Conservation (phyloP, 192 early-diverging fungal species). For the Thoreauomyces humboldtii region DNA sequence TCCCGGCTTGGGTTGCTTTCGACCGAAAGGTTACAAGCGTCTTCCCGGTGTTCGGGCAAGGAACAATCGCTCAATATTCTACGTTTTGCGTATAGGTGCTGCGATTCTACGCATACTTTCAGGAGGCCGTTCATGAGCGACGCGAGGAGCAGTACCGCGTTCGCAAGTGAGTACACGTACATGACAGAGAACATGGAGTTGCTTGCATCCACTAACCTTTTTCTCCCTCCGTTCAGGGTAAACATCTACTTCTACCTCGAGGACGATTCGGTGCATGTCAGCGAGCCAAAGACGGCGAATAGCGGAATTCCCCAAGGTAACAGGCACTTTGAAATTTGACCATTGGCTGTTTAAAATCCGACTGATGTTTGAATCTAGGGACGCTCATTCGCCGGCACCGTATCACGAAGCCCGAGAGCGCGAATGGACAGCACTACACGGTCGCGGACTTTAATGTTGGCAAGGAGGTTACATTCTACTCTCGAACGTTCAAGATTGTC, state of each 20-base stretch:
- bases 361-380: no score
- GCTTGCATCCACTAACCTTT: no score
- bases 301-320: constrained; percentile 62
- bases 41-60: no score
- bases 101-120: constrained; percentile 63
- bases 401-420: constrained; percentile 41
- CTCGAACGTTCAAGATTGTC: constrained; percentile 58
- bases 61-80: no score
- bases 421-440: constrained; percentile 53
- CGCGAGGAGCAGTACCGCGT: constrained; percentile 60
- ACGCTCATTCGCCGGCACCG: constrained; percentile 58
- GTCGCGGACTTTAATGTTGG: constrained; percentile 59
- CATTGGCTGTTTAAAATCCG: no score
- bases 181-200: no score
- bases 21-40: constrained; percentile 61
- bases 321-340: no score
- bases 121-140: constrained; percentile 56
- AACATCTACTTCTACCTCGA: constrained; percentile 63
- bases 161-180: constrained; percentile 44
- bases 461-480: constrained; percentile 55
- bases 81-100: no score
- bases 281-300: constrained; percentile 55
- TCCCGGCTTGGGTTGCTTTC: constrained; percentile 62
- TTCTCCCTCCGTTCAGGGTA: constrained; percentile 33
- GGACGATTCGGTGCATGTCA: constrained; percentile 63